phyloP scores from a whole-genome alignment of 2,329 filamentous ascomycete species.

The Calonectria ilicicola region DNA sequence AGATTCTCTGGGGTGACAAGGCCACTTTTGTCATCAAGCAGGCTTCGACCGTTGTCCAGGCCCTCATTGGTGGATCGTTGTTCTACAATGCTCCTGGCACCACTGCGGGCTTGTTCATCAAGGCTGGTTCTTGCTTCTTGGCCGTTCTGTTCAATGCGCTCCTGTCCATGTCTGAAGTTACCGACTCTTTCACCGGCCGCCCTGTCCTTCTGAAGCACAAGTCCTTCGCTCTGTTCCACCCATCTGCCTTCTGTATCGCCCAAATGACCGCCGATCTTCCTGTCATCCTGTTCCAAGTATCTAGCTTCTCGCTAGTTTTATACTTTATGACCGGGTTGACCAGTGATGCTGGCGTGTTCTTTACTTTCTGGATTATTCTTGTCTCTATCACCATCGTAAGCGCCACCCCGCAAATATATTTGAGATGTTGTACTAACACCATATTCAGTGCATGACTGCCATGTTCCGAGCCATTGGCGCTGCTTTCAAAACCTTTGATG shows the following conservation, averaged over 20 bases:
- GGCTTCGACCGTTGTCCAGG: conserved; percentile 66
- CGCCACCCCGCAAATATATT: neutral
- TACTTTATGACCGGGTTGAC: conserved; percentile 75
- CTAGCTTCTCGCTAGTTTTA: conserved; percentile 66
- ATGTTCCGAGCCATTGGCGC: conserved; percentile 69
- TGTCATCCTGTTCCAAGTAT: conserved; percentile 68
- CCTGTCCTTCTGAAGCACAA: conserved; percentile 71
- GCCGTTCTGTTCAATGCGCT: conserved; percentile 72
- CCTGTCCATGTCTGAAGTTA: conserved; percentile 75
- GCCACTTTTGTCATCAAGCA: conserved; percentile 74
- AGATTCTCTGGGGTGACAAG: conserved; percentile 75
- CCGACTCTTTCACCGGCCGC: conserved; percentile 70
- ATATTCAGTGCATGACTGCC: conserved; percentile 64
- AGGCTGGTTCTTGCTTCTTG: conserved; percentile 74
- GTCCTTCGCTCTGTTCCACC: conserved; percentile 68
- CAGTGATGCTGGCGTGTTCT: conserved; percentile 64
- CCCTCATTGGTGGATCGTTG: conserved; percentile 73
- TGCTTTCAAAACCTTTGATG: conserved; percentile 67
- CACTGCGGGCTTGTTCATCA: conserved; percentile 72
- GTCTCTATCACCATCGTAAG: conserved; percentile 63
- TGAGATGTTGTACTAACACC: conserved; percentile 6
- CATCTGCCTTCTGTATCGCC: conserved; percentile 69
- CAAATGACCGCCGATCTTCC: conserved; percentile 67
- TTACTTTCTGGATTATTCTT: conserved; percentile 70
- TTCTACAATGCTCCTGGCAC: conserved; percentile 74